Conservation (phyloP, 2,329 filamentous ascomycete species). For the Aspergillus caelatus region DNA sequence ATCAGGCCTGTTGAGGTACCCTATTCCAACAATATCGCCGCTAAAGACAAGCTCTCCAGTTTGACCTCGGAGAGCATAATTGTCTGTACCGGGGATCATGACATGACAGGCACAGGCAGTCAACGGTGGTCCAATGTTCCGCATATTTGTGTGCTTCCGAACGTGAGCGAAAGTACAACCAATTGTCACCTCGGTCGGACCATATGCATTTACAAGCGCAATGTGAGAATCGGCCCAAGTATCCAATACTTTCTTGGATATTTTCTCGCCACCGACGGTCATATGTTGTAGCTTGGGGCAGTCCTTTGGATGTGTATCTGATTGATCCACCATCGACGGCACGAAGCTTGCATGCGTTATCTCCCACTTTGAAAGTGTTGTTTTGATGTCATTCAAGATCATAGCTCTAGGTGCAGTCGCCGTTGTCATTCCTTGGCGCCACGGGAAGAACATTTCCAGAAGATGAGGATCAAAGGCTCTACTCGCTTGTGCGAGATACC, state of each 20-base stretch:
- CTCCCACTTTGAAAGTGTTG: constrained; percentile 28
- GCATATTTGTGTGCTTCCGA: constrained; percentile 25
- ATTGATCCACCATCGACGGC: constrained; percentile 30
- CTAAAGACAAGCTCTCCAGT: constrained; percentile 34
- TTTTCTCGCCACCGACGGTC: constrained; percentile 41
- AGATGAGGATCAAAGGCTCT: constrained; percentile 37
- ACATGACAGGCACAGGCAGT: constrained; percentile 30
- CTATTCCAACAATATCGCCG: constrained; percentile 31
- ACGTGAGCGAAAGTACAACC: constrained; percentile 35
- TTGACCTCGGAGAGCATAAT: constrained; percentile 29
- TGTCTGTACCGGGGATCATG: constrained; percentile 28
- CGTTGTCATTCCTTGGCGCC: constrained; percentile 32
- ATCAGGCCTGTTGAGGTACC: constrained; percentile 34
- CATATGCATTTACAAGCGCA: constrained; percentile 36
- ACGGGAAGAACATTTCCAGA: constrained; percentile 34
- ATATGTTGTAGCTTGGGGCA: constrained; percentile 32
- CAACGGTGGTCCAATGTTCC: constrained; percentile 36
- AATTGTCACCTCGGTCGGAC: constrained; percentile 40
- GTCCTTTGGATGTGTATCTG: constrained; percentile 24
- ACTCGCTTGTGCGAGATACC: constrained; percentile 37
- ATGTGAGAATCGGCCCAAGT: constrained; percentile 32
- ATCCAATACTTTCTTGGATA: constrained; percentile 35
- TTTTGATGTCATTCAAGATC: constrained; percentile 31
- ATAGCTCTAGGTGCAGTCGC: constrained; percentile 30
- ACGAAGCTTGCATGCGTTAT: constrained; percentile 37